phyloP scores from a whole-genome alignment of 352 stramenopile genomes.

The Globisporangium radiosum region DNA sequence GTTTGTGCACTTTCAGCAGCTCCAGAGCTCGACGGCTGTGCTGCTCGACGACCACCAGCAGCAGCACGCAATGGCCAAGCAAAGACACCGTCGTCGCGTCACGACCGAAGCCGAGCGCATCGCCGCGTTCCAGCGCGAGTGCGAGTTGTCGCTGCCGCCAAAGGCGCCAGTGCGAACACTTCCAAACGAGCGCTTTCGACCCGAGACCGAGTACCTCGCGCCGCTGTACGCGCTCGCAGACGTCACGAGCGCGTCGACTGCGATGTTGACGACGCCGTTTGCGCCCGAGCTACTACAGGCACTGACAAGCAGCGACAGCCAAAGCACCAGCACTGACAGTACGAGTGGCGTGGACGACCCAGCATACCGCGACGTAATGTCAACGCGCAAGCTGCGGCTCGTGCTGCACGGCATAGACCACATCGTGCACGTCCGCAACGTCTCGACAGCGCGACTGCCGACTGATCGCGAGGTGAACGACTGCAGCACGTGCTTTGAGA shows the following conservation, averaged over 20 bases:
- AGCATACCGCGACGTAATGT: not conserved
- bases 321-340: not conserved
- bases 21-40: conserved; percentile 33
- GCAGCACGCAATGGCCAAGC: not conserved
- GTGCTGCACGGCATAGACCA: conserved; percentile 26
- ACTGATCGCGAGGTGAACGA: not conserved
- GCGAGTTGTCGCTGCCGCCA: not conserved
- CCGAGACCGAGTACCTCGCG: conserved; percentile 36
- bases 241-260: conserved; percentile 19
- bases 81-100: conserved; percentile 2
- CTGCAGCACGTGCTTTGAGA: not conserved
- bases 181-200: conserved; percentile 30
- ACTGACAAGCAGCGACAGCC: conserved; percentile 3
- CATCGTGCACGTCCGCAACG: conserved; percentile 31
- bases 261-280: conserved; percentile 25
- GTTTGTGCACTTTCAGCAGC: conserved; percentile 44
- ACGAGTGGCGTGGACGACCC: not conserved
- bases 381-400: conserved; percentile 12
- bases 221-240: conserved; percentile 41
- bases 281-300: conserved; percentile 12
- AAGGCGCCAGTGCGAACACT: not conserved
- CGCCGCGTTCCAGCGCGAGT: conserved; percentile 4
- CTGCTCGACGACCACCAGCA: conserved; percentile 20
- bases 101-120: conserved; percentile 11
- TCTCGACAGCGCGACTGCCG: not conserved